phyloP scores from a whole-genome alignment of 169 alveolate genomes.

The Plasmodium fragile region DNA sequence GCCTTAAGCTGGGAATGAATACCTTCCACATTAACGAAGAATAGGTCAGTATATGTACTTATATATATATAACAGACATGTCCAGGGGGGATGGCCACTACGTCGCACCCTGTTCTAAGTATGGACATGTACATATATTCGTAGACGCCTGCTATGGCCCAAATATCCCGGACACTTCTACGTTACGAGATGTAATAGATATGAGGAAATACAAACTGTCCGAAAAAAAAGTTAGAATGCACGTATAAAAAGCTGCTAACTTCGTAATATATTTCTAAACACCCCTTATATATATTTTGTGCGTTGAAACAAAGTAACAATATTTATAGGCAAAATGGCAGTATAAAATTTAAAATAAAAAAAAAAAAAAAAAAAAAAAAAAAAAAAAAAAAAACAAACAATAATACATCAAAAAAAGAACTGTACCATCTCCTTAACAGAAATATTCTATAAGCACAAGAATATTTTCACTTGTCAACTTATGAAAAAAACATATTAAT shows the following conservation, averaged over 20 bases:
- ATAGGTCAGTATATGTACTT: neutral
- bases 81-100: neutral
- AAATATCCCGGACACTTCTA: neutral
- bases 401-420: neutral
- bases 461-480: neutral
- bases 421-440: neutral
- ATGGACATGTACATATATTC: neutral
- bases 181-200: neutral
- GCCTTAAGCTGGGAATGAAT: neutral
- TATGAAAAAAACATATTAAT: neutral
- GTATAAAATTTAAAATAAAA: neutral
- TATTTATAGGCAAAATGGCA: neutral
- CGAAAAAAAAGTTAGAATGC: neutral
- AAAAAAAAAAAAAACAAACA: neutral
- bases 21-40: neutral
- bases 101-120: neutral
- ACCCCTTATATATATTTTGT: neutral
- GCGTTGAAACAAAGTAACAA: neutral
- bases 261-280: neutral
- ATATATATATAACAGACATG: neutral
- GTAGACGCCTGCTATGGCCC: neutral
- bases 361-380: neutral
- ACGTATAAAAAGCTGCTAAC: neutral
- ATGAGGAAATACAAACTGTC: neutral
- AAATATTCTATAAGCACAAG: neutral